phyloP scores from a whole-genome alignment of 1,139 yeast genomes.

The Meyerozyma sp. region DNA sequence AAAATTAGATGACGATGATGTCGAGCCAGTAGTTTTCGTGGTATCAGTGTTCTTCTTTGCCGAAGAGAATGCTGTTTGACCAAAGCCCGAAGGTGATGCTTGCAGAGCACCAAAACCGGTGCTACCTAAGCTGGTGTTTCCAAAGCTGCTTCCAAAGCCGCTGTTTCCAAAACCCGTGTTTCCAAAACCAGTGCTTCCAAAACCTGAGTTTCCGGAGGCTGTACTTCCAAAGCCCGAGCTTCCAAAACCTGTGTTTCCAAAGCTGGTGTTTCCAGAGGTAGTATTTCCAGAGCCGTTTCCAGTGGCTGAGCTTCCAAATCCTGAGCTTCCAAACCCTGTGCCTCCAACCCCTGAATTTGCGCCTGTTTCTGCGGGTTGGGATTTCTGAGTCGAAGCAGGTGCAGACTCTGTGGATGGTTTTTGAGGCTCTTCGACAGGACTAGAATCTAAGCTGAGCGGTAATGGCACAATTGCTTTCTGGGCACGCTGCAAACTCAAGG shows the following conservation, averaged over 20 bases:
- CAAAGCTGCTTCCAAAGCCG: background rate
- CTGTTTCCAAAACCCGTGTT: background rate
- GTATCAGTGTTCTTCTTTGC: background rate
- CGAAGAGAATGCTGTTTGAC: background rate
- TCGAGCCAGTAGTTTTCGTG: background rate
- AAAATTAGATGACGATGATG: background rate
- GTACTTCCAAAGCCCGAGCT: background rate
- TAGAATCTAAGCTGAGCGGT: too few species aligned
- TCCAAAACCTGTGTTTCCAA: background rate
- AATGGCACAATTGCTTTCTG: background rate
- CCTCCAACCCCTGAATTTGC: background rate
- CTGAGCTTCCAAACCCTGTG: background rate
- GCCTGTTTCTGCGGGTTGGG: background rate
- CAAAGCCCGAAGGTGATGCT: background rate
- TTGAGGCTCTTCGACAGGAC: background rate
- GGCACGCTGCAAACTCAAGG: constrained; percentile 18
- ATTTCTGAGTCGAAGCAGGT: background rate
- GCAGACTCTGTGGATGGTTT: background rate
- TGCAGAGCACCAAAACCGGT: background rate
- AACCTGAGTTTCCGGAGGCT: background rate
- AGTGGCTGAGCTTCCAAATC: background rate
- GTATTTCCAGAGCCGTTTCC: background rate
- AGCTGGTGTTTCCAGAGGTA: background rate
- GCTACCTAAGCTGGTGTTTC: background rate
- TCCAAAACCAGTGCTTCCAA: background rate